A percentile compares a stretch with the other conserved stretches of the same genome.
These are phyloP conservation scores for Microdochium nivale DNA, from an alignment of 2,329 filamentous ascomycete genomes.

Conservation along the genomic window DNA sequence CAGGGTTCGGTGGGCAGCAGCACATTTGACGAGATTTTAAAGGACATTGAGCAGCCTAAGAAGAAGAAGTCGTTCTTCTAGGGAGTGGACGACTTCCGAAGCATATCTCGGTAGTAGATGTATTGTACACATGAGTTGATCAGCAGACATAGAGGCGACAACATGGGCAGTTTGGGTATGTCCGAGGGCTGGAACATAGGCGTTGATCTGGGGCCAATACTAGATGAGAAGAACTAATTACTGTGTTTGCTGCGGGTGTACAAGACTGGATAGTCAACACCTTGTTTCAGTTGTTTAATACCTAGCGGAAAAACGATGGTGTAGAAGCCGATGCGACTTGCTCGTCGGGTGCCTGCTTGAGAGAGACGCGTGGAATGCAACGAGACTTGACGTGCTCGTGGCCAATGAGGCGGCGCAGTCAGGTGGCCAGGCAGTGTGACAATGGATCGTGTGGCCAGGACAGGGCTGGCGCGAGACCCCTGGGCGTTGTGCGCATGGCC, in stretches of 20 bases:
- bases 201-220: too few relatives aligned
- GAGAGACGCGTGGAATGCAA: too few relatives aligned
- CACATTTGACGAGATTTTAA: constrained; percentile 25
- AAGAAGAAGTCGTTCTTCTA: constrained; percentile 24
- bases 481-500: background rate
- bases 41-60: constrained; percentile 22
- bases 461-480: background rate
- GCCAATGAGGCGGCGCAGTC: background rate
- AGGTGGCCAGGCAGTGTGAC: background rate
- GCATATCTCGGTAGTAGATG: background rate
- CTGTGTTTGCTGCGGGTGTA: too few relatives aligned
- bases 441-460: background rate
- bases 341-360: too few relatives aligned
- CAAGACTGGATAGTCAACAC: too few relatives aligned
- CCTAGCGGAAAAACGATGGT: too few relatives aligned
- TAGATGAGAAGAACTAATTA: too few relatives aligned
- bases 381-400: too few relatives aligned
- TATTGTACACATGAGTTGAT: background rate
- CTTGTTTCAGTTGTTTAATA: too few relatives aligned
- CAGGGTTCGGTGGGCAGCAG: constrained; percentile 19
- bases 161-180: too few relatives aligned
- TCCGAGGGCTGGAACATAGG: too few relatives aligned
- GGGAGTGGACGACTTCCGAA: background rate
- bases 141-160: background rate
- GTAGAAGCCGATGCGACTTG: too few relatives aligned